A percentile compares a stretch with the other conserved stretches of the same genome.
Evolutionary conservation across 2,329 filamentous ascomycete species (phyloP).

Genomic region (Xylariales sp.): DNA sequence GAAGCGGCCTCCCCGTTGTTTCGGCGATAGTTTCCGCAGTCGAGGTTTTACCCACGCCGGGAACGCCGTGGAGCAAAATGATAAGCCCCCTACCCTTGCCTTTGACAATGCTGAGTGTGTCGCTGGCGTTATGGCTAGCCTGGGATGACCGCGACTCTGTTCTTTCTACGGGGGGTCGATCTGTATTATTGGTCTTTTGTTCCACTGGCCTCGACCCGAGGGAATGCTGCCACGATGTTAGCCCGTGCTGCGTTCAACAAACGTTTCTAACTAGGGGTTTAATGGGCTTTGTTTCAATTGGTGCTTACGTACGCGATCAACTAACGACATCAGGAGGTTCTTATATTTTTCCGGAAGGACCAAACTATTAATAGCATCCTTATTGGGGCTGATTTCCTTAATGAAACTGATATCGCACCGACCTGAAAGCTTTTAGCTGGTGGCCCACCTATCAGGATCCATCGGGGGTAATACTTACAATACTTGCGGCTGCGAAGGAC

Average conservation of each 20-base stretch:
- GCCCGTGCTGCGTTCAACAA: not conserved
- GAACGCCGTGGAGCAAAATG: slow-evolving; percentile 39
- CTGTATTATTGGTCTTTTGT: slow-evolving; percentile 21
- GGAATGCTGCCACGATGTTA: slow-evolving; percentile 21
- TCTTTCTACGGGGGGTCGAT: slow-evolving; percentile 8
- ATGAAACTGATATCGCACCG: slow-evolving; percentile 27
- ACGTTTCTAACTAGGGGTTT: not conserved
- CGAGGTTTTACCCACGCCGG: slow-evolving; percentile 38
- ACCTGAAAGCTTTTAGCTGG: slow-evolving; percentile 9
- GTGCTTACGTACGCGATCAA: slow-evolving; percentile 26
- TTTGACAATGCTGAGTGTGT: slow-evolving; percentile 28
- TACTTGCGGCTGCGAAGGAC: slow-evolving; percentile 34
- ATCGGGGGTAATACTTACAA: slow-evolving; percentile 20
- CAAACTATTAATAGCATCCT: slow-evolving; percentile 29
- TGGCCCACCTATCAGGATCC: not conserved
- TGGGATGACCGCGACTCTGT: not conserved
- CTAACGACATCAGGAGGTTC: slow-evolving; percentile 28
- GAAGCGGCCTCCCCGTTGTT: slow-evolving; percentile 52
- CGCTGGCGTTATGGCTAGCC: slow-evolving; percentile 46
- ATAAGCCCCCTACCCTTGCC: slow-evolving; percentile 46
- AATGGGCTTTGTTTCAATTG: not conserved
- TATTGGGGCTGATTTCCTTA: slow-evolving; percentile 28
- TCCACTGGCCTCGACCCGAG: slow-evolving; percentile 28
- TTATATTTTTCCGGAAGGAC: slow-evolving; percentile 28
- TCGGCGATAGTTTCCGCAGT: slow-evolving; percentile 28